phyloP scores from a whole-genome alignment of 2,329 filamentous ascomycete species.

The Knufia fluminis region DNA sequence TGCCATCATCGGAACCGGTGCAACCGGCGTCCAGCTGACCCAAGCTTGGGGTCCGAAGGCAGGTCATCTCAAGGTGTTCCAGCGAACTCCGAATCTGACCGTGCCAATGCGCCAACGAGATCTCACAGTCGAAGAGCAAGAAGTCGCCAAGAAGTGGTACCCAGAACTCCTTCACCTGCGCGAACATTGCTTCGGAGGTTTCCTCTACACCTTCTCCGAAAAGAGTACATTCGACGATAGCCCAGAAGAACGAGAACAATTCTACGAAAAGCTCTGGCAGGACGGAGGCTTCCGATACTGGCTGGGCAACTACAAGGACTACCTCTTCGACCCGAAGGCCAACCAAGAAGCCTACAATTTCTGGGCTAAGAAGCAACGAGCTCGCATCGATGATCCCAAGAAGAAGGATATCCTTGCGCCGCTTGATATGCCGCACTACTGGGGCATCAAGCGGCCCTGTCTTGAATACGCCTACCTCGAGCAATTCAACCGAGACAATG shows the following conservation, averaged over 20 bases:
- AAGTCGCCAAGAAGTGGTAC: conserved; percentile 33
- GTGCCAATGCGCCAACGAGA: conserved; percentile 49
- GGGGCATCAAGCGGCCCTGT: conserved; percentile 44
- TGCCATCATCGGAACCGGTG: conserved; percentile 54
- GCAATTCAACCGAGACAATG: conserved; percentile 38
- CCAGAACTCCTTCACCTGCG: conserved; percentile 18
- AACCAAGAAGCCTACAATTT: conserved; percentile 48
- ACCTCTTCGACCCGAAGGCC: conserved; percentile 37
- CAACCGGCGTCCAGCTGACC: conserved; percentile 54
- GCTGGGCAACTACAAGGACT: conserved; percentile 45
- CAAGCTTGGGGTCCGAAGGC: conserved; percentile 50
- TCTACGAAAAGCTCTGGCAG: conserved; percentile 42
- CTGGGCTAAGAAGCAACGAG: conserved; percentile 45
- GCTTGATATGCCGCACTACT: conserved; percentile 42
- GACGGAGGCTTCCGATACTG: conserved; percentile 47
- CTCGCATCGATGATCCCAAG: conserved; percentile 42
- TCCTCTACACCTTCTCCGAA: conserved; percentile 50
- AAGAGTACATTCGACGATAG: conserved; percentile 42
- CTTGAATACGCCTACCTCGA: conserved; percentile 46
- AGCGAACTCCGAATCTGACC: conserved; percentile 57
- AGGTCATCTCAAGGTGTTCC: conserved; percentile 43
- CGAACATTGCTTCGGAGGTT: conserved; percentile 35
- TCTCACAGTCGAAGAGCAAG: conserved; percentile 43
- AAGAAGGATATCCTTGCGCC: conserved; percentile 48
- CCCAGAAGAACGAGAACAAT: conserved; percentile 30